Percentiles rank a stretch among this genome's conserved stretches.
phyloP scores from a whole-genome alignment of 2,329 filamentous ascomycete species.

The Neoarthrinium moseri region DNA sequence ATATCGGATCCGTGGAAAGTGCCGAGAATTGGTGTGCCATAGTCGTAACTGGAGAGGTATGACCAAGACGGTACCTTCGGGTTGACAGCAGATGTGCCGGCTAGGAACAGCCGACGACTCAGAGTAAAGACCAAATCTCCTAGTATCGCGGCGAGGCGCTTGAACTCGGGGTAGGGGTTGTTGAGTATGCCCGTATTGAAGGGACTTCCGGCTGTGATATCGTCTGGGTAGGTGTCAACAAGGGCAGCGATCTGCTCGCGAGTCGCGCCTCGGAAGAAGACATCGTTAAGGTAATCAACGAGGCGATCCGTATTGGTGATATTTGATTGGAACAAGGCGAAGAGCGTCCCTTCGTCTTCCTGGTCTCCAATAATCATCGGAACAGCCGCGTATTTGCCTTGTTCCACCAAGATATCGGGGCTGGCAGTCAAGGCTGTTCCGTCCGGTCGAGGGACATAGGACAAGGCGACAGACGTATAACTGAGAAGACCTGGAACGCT shows the following conservation, averaged over 20 bases:
- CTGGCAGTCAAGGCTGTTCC: constrained; percentile 60
- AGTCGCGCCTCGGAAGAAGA: constrained; percentile 61
- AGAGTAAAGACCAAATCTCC: constrained; percentile 77
- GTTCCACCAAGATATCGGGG: constrained; percentile 55
- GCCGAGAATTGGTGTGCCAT: constrained; percentile 69
- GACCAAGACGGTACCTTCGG: constrained; percentile 68
- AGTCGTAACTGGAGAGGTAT: constrained; percentile 71
- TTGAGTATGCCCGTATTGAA: constrained; percentile 70
- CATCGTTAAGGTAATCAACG: constrained; percentile 56
- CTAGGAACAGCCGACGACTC: constrained; percentile 64
- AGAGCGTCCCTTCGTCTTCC: constrained; percentile 78
- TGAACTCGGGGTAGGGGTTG: constrained; percentile 74
- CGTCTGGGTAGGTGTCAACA: constrained; percentile 61
- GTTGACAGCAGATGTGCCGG: constrained; percentile 40
- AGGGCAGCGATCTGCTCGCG: constrained; percentile 50
- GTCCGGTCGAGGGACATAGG: constrained; percentile 74
- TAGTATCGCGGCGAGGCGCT: constrained; percentile 71
- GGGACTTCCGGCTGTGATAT: constrained; percentile 61
- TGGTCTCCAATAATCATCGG: constrained; percentile 71
- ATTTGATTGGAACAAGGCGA: constrained; percentile 68
- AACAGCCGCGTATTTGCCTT: constrained; percentile 56
- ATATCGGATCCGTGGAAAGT: constrained; percentile 75
- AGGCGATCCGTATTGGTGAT: constrained; percentile 60
- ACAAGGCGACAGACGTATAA: constrained; percentile 67
- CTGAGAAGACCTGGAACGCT: constrained; percentile 67